These are phyloP conservation scores for Pythium insidiosum DNA, from an alignment of 352 stramenopile genomes.

Conservation along the genomic window DNA sequence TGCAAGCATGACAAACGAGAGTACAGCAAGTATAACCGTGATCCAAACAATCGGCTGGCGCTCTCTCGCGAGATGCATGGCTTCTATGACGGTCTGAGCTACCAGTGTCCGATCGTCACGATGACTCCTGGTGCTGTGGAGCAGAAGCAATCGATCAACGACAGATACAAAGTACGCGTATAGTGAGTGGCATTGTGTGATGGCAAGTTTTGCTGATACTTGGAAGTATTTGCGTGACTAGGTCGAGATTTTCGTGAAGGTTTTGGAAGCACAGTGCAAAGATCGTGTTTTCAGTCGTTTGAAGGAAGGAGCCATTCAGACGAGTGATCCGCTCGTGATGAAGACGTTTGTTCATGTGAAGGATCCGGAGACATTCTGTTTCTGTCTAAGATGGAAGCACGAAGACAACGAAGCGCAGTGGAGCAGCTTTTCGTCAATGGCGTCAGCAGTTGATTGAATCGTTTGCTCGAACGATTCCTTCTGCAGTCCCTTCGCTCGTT, in stretches of 20 bases:
- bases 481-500: neutral
- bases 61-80: no score
- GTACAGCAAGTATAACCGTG: constrained; percentile 4
- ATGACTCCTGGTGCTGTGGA: no score
- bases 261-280: no score
- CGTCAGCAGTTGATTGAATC: constrained; percentile 3
- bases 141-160: no score
- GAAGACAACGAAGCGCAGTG: constrained; percentile 1
- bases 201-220: no score
- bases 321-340: constrained; percentile 5
- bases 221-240: no score
- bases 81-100: no score
- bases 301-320: constrained; percentile 3
- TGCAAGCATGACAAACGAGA: constrained; percentile 2
- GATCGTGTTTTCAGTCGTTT: no score
- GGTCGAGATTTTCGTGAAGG: no score
- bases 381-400: constrained; percentile 3
- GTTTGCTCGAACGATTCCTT: constrained; percentile 1
- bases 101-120: no score
- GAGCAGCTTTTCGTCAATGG: constrained; percentile 3
- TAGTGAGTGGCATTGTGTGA: no score
- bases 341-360: constrained; percentile 3
- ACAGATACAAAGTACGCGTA: no score
- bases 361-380: constrained; percentile 4
- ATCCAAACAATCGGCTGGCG: constrained; percentile 5